Evolutionary conservation across 495 filamentous ascomycete genomes (phyloP), one percentile per base, ranked within the genome.

Genomic region (Neohortaea acidophila): DNA sequence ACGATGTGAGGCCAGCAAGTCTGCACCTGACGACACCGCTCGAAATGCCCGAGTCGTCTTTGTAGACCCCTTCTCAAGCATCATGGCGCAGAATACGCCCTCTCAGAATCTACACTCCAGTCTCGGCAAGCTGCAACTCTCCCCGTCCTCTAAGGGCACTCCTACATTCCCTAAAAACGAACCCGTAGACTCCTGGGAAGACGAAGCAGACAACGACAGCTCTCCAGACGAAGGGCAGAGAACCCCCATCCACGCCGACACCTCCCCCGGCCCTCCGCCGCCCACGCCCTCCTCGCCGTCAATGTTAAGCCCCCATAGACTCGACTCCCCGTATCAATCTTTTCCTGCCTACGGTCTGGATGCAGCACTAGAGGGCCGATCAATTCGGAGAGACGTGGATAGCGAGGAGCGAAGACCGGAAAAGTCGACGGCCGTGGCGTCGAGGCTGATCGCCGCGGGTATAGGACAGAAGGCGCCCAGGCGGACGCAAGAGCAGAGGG

Each of bases 401-500:
- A 39, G 21, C 38, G 49, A 49, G 22, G 47, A 48, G 14, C 57
- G 62, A 30, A 57, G 85, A 39, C 89, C 84, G 0, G 85, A 91
- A 61, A 97, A 89, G 60, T 86, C 86, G 41, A 89, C 86, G 43
- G 84, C 85, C 2, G 83, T 87, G 29, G 89, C 89, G 19, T 71
- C 79, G 39, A 67, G 89, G 46, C 66, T 97, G 75, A 94, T 97
- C 53, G 84, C 85, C 0, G 81, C 74, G 17, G 89, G 79, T 4
- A 62, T 97, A 49, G 89, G 89, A 3, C 72, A 96, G 27, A 71
- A 73, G 43, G 72, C 81, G 23, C 82, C 81, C 21, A 79, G 72
- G 64, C 67, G 69, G 53, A 94, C 81, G 9, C 84, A 92, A 52
- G 87, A 94, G 61, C 77, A 93, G 66, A 64, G 67, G 41, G 79